Evolutionary conservation across 2,329 filamentous ascomycete genomes (phyloP), one percentile per base, ranked within the genome.

Genomic region (Claviceps monticola): DNA sequence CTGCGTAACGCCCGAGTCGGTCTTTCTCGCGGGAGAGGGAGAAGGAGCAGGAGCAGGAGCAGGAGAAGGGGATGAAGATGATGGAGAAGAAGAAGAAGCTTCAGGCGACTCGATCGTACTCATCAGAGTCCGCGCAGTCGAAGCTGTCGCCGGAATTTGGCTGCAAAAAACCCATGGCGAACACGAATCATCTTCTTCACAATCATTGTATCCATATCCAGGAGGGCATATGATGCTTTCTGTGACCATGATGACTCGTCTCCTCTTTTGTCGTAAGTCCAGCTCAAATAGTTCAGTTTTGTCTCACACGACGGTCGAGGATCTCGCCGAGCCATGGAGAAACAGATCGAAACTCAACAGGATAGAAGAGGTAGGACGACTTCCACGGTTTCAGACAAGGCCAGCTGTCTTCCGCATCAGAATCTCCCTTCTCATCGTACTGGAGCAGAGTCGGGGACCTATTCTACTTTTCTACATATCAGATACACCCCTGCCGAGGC

Each of bases 111-210:
- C 3, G n/a, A 16, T 38, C 19, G 39, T 39, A 16, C 19, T 37
- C 19, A 19, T 9, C 34, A 1, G 42, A 5, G 11, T 21, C 2
- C 29, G 29, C 29, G 29, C 9, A 34, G 29, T 34, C 9, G 29
- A 34, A 34, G 29, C 11, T 34, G 29, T 4, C 29, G 44, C 21
- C 51, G 38, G 19, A 43, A 54, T 9, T 19, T 36, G 9, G 51
- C 55, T 51, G 57, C 75, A 78, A 16, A 73, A 68, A 54, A 74
- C 60, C 14, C 66, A 59, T 11, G 29, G 63, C 59, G 59, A 74
- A 78, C 76, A 78, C 17, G 72, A 74, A 2, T 48, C 74, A 37
- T 56, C 55, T 56, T 61, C 68, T 46, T 11, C 9, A 34, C 29
- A 34, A 34, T 34, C 48, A 56, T 71, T 74, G 55, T 64, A 73